Evolutionary conservation across 2,329 filamentous ascomycete species (phyloP).

Genomic region (Geosmithia putterillii): DNA sequence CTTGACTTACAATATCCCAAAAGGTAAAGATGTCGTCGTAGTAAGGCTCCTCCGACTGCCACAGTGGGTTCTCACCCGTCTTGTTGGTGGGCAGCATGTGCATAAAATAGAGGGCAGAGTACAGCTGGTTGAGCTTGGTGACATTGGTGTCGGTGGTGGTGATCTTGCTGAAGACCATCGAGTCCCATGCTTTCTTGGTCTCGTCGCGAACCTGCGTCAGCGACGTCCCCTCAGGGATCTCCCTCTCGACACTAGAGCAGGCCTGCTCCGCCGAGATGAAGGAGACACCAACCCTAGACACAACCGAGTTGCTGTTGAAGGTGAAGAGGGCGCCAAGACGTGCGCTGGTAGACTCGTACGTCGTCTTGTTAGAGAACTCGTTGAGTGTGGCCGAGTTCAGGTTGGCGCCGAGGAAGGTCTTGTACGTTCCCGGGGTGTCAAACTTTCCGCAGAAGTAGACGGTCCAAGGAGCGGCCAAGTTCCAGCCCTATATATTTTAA

Average conservation of each 20-base stretch:
- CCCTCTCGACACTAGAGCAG: conserved; percentile 42
- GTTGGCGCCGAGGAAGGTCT: conserved; percentile 27
- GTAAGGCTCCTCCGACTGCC: conserved; percentile 53
- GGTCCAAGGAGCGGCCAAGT: conserved; percentile 47
- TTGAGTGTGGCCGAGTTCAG: conserved; percentile 15
- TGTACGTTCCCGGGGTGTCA: conserved; percentile 28
- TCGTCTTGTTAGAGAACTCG: conserved; percentile 15
- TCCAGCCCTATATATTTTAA: conserved; percentile 38
- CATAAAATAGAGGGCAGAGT: conserved; percentile 59
- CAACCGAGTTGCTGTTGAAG: conserved; percentile 32
- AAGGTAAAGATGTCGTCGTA: conserved; percentile 62
- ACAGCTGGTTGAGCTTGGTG: conserved; percentile 45
- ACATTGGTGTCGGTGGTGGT: conserved; percentile 35
- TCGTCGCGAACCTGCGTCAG: conserved; percentile 30
- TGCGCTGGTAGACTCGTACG: conserved; percentile 19
- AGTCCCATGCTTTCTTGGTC: conserved; percentile 45
- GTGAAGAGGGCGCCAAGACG: conserved; percentile 40
- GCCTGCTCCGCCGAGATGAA: conserved; percentile 52
- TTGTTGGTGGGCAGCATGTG: conserved; percentile 57
- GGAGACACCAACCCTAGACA: conserved; percentile 52
- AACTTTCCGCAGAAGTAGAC: conserved; percentile 54
- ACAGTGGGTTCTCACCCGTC: conserved; percentile 58
- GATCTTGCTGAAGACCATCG: conserved; percentile 49
- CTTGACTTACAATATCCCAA: conserved; percentile 35
- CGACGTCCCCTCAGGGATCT: conserved; percentile 35